phyloP scores from a whole-genome alignment of 2,329 filamentous ascomycete species.

The Lasiodiplodia sp. region DNA sequence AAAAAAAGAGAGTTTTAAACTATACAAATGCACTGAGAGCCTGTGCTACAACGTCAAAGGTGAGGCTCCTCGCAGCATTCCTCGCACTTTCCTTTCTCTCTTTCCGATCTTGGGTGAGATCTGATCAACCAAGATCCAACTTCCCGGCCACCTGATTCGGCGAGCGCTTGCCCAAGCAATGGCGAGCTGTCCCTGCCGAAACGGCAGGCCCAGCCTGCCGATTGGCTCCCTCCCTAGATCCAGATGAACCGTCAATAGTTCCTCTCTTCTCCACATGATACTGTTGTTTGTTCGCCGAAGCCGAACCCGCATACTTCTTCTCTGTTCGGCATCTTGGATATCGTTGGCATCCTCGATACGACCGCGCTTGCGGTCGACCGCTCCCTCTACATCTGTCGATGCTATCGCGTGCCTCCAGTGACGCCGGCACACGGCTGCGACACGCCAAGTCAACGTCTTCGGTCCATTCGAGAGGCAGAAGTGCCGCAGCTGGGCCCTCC shows the following conservation, averaged over 20 bases:
- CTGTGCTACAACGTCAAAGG: background rate
- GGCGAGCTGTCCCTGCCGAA: background rate
- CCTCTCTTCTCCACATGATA: constrained; percentile 16
- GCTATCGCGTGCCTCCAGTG: constrained; percentile 46
- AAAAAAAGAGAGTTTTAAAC: too few relatives aligned
- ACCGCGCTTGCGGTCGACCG: background rate
- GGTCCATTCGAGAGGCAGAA: constrained; percentile 36
- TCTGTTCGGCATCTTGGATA: constrained; percentile 19
- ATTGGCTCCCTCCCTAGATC: background rate
- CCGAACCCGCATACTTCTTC: constrained; percentile 22
- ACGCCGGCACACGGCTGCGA: constrained; percentile 46
- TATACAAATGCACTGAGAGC: too few relatives aligned
- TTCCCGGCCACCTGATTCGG: background rate
- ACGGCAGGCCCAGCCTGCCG: background rate
- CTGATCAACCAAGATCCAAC: background rate
- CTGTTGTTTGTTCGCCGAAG: constrained; percentile 2
- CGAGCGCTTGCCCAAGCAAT: background rate
- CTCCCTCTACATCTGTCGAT: constrained; percentile 33
- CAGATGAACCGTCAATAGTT: background rate
- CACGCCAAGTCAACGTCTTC: constrained; percentile 48
- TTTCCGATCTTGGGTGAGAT: background rate
- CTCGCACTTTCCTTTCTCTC: background rate
- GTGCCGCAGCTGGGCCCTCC: constrained; percentile 33
- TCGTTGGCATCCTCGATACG: constrained; percentile 18
- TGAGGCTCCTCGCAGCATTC: background rate